A percentile compares a stretch with the other conserved stretches of the same genome.
Evolutionary conservation across 2,329 filamentous ascomycete species (phyloP).

Genomic region (Knufia petricola): DNA sequence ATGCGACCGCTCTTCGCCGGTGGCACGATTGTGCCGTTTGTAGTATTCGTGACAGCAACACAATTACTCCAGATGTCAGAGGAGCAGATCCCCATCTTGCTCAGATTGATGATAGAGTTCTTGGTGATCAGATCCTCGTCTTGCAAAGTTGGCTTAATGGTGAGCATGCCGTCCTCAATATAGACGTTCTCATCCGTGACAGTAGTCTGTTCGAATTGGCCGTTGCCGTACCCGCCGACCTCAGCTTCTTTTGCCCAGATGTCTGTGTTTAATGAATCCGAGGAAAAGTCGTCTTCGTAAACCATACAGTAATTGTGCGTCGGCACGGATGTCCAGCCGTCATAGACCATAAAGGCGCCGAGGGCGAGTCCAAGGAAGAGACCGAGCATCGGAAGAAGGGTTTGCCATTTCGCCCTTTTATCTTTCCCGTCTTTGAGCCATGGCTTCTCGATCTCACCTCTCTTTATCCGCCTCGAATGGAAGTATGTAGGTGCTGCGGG

Average conservation of each 20-base stretch:
- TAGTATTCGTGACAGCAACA: conserved; percentile 62
- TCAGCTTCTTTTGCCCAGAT: conserved; percentile 65
- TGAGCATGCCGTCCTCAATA: conserved; percentile 56
- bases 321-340: conserved; percentile 61
- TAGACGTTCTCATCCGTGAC: conserved; percentile 63
- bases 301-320: conserved; percentile 65
- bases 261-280: conserved; percentile 37
- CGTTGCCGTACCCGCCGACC: conserved; percentile 46
- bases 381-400: conserved; percentile 65
- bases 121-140: conserved; percentile 56
- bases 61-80: conserved; percentile 52
- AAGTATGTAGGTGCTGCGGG: conserved; percentile 43
- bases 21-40: conserved; percentile 66
- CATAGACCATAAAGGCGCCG: conserved; percentile 63
- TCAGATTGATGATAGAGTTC: conserved; percentile 60
- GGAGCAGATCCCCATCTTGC: conserved; percentile 57
- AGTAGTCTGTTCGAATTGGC: conserved; percentile 72
- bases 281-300: conserved; percentile 56
- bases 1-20: conserved; percentile 70
- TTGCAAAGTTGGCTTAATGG: conserved; percentile 70
- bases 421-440: conserved; percentile 61
- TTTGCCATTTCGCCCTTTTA: conserved; percentile 76
- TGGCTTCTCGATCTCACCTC: conserved; percentile 64
- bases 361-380: conserved; percentile 59
- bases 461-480: conserved; percentile 61